Conservation (phyloP, 352 stramenopile genomes). For the Phytophthora hybrid region DNA sequence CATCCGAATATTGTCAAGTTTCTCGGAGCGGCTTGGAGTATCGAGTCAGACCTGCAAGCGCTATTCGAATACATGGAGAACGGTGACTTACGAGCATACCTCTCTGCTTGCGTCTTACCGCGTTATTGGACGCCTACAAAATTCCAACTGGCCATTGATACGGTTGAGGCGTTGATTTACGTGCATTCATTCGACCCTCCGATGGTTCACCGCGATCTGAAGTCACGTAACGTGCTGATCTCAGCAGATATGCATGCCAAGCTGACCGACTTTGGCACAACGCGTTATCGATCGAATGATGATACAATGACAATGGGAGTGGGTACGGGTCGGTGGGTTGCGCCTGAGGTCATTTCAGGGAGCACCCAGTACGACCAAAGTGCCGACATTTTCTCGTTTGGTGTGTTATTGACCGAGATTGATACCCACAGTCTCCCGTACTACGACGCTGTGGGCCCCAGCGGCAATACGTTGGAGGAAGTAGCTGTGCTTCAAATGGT, state of each 20-base stretch:
- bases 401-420: constrained; percentile 67
- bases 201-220: constrained; percentile 49
- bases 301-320: constrained; percentile 51
- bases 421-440: constrained; percentile 67
- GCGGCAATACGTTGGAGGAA: constrained; percentile 42
- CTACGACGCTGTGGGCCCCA: constrained; percentile 30
- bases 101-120: constrained; percentile 20
- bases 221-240: constrained; percentile 46
- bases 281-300: constrained; percentile 32
- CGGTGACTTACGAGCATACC: constrained; percentile 52
- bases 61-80: constrained; percentile 63
- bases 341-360: constrained; percentile 70
- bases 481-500: constrained; percentile 54
- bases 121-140: constrained; percentile 39
- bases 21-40: constrained; percentile 58
- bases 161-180: constrained; percentile 50
- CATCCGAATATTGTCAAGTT: constrained; percentile 49
- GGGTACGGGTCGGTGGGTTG: constrained; percentile 68
- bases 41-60: constrained; percentile 51
- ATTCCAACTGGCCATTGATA: constrained; percentile 47
- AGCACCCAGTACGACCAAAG: constrained; percentile 58
- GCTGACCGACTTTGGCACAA: constrained; percentile 44
- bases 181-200: constrained; percentile 46
- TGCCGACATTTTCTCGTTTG: constrained; percentile 65
- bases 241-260: constrained; percentile 37